Evolutionary conservation across 768 basidiomycete species (phyloP), one percentile per base, ranked within the genome.

Genomic region (Xerocomellus intermedius): DNA sequence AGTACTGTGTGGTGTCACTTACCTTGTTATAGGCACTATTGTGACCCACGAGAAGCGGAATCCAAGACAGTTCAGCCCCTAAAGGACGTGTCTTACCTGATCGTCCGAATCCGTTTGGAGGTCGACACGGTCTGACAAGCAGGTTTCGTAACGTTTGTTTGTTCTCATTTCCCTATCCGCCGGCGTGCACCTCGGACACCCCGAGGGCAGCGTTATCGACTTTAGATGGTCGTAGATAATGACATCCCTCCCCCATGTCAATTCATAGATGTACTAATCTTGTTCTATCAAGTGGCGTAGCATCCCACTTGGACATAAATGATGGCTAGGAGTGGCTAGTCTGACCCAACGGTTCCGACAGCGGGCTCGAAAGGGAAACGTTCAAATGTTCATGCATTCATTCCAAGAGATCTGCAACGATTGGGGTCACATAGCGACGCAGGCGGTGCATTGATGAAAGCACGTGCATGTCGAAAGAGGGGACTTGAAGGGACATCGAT

Each of bases 111-210:
- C 38, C 22, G 9, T 21, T 39, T 21, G 16, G 21, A 38, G 17
- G 33, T 35, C 17, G 52, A 47, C 28, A n/a, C 17, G 21, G 19
- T n/a, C 19, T 53, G 44, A 44, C 52, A 39, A 41, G 22, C 28
- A 32, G 4, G 19, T 54, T 41, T 33, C 52, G 52, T 54, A 42
- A 52, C 16, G 33, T 33, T 26, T 22, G 22, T 21, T 26, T 42
- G 28, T 48, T 26, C n/a, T 38, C 6, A 12, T 35, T 19, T 47
- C 45, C 46, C 30, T 36, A 48, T 48, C 42, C 26, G 35, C 37
- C 26, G 26, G 32, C 41, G 19, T 38, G 47, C 54, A 55, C 54
- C 54, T 55, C 54, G 48, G 54, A 55, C 48, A 55, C 54, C 54
- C 54, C 12, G 22, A 41, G 17, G 24, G 43, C 14, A 24, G 21